These are phyloP conservation scores for Pseudomassariella vexata DNA, from an alignment of 2,329 filamentous ascomycete species.

Conservation along the genomic window DNA sequence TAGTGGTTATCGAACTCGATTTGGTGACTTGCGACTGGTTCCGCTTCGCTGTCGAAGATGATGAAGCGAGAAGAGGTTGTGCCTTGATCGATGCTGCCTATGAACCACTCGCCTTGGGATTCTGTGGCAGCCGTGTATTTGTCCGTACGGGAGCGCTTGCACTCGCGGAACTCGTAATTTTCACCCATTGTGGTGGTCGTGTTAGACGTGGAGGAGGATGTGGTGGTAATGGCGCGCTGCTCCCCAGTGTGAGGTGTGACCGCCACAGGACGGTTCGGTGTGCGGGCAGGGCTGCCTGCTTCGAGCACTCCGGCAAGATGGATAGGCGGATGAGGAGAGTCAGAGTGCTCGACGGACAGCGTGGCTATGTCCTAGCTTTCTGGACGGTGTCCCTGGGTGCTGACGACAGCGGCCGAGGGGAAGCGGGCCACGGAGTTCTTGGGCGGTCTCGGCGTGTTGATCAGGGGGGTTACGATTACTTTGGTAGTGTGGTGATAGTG, in stretches of 20 bases:
- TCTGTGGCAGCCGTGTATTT: slow-evolving; percentile 6
- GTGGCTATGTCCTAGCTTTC: slow-evolving; percentile 7
- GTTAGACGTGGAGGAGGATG: too few relatives aligned
- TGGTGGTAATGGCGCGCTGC: too few relatives aligned
- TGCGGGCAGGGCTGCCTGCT: slow-evolving; percentile 1
- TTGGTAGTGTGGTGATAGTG: slow-evolving; percentile 3
- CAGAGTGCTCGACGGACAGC: slow-evolving; percentile 2
- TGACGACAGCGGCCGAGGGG: slow-evolving; percentile 5
- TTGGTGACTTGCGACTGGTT: slow-evolving; percentile 77
- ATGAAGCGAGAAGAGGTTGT: slow-evolving; percentile 87
- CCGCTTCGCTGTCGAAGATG: slow-evolving; percentile 77
- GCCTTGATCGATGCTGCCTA: slow-evolving; percentile 86
- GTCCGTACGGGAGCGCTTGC: slow-evolving; percentile 5
- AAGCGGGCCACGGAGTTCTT: slow-evolving; percentile 7
- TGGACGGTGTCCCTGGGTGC: slow-evolving; percentile 6
- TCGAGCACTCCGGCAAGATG: slow-evolving; percentile 2
- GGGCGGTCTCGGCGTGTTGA: too few relatives aligned
- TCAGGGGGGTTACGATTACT: too few relatives aligned
- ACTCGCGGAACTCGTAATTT: background rate
- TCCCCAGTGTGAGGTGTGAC: slow-evolving; percentile 1
- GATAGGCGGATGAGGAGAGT: slow-evolving; percentile 1
- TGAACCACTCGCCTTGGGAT: slow-evolving; percentile 51
- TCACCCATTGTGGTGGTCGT: slow-evolving; percentile 2
- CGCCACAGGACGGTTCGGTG: too few relatives aligned
- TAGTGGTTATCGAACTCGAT: slow-evolving; percentile 83